Conservation (phyloP, 768 basidiomycete genomes). For the Lentinula sp. region DNA sequence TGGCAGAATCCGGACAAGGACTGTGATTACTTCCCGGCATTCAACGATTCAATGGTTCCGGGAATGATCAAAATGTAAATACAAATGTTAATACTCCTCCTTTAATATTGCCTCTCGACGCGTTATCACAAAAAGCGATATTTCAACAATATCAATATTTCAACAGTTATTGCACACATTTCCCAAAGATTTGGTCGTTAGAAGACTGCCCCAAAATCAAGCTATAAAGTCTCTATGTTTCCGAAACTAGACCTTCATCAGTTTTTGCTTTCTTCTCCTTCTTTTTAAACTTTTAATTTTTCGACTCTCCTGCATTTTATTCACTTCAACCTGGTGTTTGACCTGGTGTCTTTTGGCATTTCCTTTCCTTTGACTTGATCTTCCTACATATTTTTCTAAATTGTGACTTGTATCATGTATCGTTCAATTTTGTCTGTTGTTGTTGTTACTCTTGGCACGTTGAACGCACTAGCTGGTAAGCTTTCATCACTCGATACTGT, state of each 20-base stretch:
- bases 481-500: background rate
- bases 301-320: background rate
- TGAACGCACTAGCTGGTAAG: background rate
- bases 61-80: no score
- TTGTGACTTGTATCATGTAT: background rate
- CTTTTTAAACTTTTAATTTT: background rate
- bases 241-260: background rate
- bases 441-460: background rate
- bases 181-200: background rate
- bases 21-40: no score
- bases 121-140: no score
- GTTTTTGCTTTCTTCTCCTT: background rate
- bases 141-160: no score
- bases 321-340: background rate
- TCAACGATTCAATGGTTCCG: no score
- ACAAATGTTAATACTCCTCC: no score
- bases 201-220: background rate
- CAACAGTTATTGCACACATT: background rate
- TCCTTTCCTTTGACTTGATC: background rate
- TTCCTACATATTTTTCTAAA: background rate
- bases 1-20: no score
- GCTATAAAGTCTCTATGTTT: background rate
- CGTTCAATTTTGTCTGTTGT: background rate
- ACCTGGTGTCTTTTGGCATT: conserved; percentile 1
- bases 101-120: no score